Conservation (phyloP, 441 rosid genomes). For the Brassica hybrid region DNA sequence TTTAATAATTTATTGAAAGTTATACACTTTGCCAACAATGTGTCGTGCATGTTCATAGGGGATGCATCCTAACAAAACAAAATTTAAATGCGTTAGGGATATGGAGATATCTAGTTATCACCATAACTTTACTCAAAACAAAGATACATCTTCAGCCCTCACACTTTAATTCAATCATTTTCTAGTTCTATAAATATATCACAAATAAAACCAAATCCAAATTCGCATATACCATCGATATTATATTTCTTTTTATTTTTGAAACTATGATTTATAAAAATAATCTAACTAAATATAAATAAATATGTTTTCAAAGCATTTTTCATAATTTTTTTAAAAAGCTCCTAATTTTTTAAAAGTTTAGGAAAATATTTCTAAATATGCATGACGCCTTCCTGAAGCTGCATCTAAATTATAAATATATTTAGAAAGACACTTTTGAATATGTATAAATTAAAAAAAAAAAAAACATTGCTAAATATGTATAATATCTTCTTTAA, state of each 20-base stretch:
- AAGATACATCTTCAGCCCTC: not conserved
- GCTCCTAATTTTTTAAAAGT: too few relatives aligned
- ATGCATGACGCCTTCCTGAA: not conserved
- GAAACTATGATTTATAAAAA: not conserved
- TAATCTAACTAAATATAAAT: not conserved
- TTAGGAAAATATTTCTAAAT: too few relatives aligned
- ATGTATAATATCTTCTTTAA: not conserved
- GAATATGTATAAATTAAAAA: not conserved
- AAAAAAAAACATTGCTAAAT: not conserved
- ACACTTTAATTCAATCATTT: conserved; percentile 1
- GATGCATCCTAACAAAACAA: not conserved
- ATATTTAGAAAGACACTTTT: not conserved
- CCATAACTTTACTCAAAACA: not conserved
- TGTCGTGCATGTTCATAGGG: conserved; percentile 14
- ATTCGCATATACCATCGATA: not conserved
- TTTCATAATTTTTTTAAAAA: too few relatives aligned
- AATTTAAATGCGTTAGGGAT: not conserved
- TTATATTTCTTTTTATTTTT: too few relatives aligned
- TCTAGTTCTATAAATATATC: conserved; percentile 9
- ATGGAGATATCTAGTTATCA: conserved; percentile 11
- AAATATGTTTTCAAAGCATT: not conserved
- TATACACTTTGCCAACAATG: not conserved
- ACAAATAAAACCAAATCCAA: not conserved
- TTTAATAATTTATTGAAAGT: not conserved
- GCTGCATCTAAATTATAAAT: not conserved